Evolutionary conservation across 2,329 filamentous ascomycete species (phyloP).

Genomic region (Escovopsis sp.): DNA sequence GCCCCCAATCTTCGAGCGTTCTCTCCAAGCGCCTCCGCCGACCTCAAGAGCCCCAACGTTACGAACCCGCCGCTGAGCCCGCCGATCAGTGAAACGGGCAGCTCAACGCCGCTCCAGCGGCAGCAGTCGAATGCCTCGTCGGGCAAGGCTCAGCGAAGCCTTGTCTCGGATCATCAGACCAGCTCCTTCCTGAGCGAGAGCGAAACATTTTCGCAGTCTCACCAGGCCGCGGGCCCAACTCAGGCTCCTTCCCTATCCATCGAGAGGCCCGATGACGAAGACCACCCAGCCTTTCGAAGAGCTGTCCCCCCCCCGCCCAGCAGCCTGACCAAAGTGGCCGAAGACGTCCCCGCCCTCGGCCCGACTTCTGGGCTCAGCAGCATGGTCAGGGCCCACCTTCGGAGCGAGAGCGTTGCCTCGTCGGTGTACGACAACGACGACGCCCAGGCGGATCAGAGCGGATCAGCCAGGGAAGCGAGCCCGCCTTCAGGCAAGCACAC

Average conservation of each 20-base stretch:
- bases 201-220: constrained; percentile 18
- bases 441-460: not conserved
- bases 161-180: constrained; percentile 17
- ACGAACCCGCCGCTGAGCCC: constrained; percentile 27
- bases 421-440: constrained; percentile 50
- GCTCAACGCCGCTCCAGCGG: constrained; percentile 34
- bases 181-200: constrained; percentile 31
- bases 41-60: constrained; percentile 14
- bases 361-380: constrained; percentile 56
- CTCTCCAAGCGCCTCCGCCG: constrained; percentile 26
- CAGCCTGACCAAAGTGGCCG: constrained; percentile 8
- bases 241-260: constrained; percentile 22
- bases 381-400: constrained; percentile 71
- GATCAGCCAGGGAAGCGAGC: not conserved
- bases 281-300: constrained; percentile 39
- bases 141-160: constrained; percentile 14
- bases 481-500: not conserved
- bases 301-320: constrained; percentile 27
- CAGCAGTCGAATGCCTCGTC: constrained; percentile 16
- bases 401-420: constrained; percentile 66
- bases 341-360: constrained; percentile 69
- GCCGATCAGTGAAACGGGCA: constrained; percentile 56
- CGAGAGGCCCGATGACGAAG: constrained; percentile 34
- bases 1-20: constrained; percentile 51
- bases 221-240: constrained; percentile 2